Evolutionary conservation across 768 basidiomycete species (phyloP).

Genomic region (Calocybe cyanea): DNA sequence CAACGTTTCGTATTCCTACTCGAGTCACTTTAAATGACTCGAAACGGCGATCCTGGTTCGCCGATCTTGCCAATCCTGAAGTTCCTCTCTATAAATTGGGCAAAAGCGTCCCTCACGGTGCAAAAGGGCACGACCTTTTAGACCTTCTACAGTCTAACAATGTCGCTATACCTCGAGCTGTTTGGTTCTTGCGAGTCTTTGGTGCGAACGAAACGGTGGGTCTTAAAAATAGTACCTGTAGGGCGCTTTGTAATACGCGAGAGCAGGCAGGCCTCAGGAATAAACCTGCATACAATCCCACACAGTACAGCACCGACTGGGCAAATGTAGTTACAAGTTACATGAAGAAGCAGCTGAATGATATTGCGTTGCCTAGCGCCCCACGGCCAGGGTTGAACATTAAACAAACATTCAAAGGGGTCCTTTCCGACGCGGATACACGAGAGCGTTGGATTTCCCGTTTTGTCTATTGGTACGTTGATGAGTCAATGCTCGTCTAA

Average conservation of each 20-base stretch:
- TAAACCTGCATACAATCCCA: constrained; percentile 77
- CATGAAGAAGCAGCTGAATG: constrained; percentile 76
- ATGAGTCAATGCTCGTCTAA: background rate
- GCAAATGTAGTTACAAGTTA: constrained; percentile 77
- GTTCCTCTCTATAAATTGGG: constrained; percentile 80
- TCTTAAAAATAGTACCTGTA: constrained; percentile 10
- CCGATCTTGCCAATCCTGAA: constrained; percentile 74
- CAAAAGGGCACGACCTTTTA: constrained; percentile 79
- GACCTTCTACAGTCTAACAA: constrained; percentile 74
- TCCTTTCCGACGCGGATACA: constrained; percentile 65
- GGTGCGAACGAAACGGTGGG: constrained; percentile 82
- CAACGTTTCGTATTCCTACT: constrained; percentile 77
- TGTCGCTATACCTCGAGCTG: constrained; percentile 75
- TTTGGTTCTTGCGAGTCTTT: constrained; percentile 85
- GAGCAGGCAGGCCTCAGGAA: constrained; percentile 63
- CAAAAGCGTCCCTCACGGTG: constrained; percentile 83
- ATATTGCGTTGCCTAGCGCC: constrained; percentile 77
- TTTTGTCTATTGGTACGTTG: constrained; percentile 67
- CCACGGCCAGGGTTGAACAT: constrained; percentile 75
- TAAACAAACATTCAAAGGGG: constrained; percentile 81
- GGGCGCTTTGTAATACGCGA: background rate
- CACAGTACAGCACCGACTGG: constrained; percentile 84
- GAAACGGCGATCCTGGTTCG: constrained; percentile 79
- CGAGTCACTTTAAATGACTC: constrained; percentile 77
- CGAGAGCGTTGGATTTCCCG: constrained; percentile 76